A percentile compares a stretch with the other conserved stretches of the same genome.
These are phyloP conservation scores for Galium porrigens DNA, from an alignment of 305 asterid species.

Conservation along the genomic window DNA sequence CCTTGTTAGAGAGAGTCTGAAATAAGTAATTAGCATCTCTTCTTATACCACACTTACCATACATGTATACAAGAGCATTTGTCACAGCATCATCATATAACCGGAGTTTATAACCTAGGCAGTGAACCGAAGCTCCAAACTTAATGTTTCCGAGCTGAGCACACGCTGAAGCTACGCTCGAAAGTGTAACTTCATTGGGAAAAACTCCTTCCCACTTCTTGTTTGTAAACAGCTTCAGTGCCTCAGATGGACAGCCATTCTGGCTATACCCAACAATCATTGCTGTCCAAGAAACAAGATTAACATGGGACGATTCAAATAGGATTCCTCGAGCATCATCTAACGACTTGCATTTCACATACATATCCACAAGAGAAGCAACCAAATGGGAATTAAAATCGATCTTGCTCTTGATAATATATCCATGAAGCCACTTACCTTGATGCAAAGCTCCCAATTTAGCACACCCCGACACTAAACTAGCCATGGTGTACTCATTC, in stretches of 20 bases:
- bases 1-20: constrained; percentile 29
- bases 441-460: constrained; percentile 47
- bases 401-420: constrained; percentile 34
- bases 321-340: constrained; percentile 37
- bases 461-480: constrained; percentile 44
- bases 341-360: constrained; percentile 35
- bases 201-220: constrained; percentile 28
- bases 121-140: constrained; percentile 36
- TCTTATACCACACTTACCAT: constrained; percentile 32
- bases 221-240: constrained; percentile 33
- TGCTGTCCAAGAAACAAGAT: constrained; percentile 44
- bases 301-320: constrained; percentile 24
- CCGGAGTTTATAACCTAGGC: constrained; percentile 37
- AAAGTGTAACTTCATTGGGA: constrained; percentile 35
- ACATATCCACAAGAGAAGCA: constrained; percentile 46
- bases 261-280: constrained; percentile 48
- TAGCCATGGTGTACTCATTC: constrained; percentile 36
- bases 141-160: constrained; percentile 25
- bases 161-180: constrained; percentile 46
- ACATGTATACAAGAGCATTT: constrained; percentile 49
- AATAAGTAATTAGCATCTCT: constrained; percentile 29
- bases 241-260: constrained; percentile 36
- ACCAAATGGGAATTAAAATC: constrained; percentile 27
- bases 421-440: constrained; percentile 57
- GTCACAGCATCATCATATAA: constrained; percentile 28